These are phyloP conservation scores for Candida berthetii DNA, from an alignment of 805 yeast species.

Conservation along the genomic window DNA sequence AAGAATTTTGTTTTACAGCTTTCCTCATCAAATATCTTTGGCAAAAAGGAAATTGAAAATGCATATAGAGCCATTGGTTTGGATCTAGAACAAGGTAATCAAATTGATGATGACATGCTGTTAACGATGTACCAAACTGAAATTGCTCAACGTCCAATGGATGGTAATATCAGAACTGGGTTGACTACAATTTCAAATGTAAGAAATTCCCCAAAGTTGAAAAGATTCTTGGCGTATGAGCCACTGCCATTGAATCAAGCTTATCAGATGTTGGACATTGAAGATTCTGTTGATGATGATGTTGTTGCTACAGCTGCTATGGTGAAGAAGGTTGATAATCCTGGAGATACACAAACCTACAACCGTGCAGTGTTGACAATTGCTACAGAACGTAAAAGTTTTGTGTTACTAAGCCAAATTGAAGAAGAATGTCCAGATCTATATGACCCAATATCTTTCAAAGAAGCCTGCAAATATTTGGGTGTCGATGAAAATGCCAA, in stretches of 20 bases:
- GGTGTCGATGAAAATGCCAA: constrained; percentile 45
- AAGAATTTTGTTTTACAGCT: constrained; percentile 37
- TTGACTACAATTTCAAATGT: constrained; percentile 30
- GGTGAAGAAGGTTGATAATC: constrained; percentile 49
- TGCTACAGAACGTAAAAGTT: constrained; percentile 52
- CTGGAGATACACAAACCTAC: constrained; percentile 31
- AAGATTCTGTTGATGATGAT: constrained; percentile 55
- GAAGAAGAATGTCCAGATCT: constrained; percentile 27
- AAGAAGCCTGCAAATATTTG: constrained; percentile 40
- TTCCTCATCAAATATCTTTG: constrained; percentile 44
- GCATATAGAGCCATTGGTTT: constrained; percentile 31
- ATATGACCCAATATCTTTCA: constrained; percentile 19
- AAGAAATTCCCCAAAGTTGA: constrained; percentile 29
- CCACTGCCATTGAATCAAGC: constrained; percentile 44
- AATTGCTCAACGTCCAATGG: constrained; percentile 9
- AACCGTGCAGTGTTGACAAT: constrained; percentile 58
- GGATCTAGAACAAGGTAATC: constrained; percentile 19
- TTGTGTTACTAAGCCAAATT: constrained; percentile 49
- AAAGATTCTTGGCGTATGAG: constrained; percentile 37
- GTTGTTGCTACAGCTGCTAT: constrained; percentile 72
- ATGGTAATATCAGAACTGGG: constrained; percentile 29
- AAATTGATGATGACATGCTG: constrained; percentile 21
- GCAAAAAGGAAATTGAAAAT: constrained; percentile 38
- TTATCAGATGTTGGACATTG: constrained; percentile 43
- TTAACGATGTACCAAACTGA: constrained; percentile 27